phyloP scores from a whole-genome alignment of 257 asterid species.

The Cordia subcordata region DNA sequence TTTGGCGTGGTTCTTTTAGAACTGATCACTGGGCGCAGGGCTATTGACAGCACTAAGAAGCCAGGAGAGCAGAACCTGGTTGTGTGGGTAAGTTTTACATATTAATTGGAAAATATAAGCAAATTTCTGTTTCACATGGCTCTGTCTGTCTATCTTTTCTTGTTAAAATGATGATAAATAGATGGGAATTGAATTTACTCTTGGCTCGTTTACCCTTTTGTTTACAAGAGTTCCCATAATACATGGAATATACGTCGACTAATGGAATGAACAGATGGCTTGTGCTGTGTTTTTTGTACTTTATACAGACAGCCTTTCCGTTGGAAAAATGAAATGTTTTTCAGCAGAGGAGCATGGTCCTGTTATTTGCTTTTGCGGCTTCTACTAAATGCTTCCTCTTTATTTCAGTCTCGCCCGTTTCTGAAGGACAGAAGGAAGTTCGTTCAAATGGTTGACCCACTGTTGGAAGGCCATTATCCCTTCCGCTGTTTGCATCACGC shows the following conservation, averaged over 20 bases:
- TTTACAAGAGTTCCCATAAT: too few species aligned
- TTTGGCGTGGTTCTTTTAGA: conserved; percentile 73
- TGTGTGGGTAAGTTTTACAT: conserved; percentile 48
- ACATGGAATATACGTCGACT: too few species aligned
- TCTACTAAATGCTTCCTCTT: neutral
- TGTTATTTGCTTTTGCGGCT: neutral
- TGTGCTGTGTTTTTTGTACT: too few species aligned
- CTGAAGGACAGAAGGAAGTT: conserved; percentile 44
- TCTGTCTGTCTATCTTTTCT: too few species aligned
- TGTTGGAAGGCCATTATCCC: conserved; percentile 38
- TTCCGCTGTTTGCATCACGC: conserved; percentile 55
- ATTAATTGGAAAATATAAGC: neutral
- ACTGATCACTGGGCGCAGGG: conserved; percentile 65
- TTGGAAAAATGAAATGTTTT: neutral
- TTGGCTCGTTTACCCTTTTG: too few species aligned
- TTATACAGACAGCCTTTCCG: too few species aligned
- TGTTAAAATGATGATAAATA: too few species aligned
- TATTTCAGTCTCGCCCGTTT: conserved; percentile 53
- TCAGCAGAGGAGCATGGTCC: neutral
- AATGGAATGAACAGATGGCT: too few species aligned
- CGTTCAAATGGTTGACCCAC: conserved; percentile 55
- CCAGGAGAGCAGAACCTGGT: conserved; percentile 67
- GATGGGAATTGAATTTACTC: too few species aligned
- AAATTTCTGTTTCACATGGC: too few species aligned
- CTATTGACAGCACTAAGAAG: conserved; percentile 38